Evolutionary conservation across 2,329 filamentous ascomycete genomes (phyloP).

Genomic region (Ceratocystis harringtonii): DNA sequence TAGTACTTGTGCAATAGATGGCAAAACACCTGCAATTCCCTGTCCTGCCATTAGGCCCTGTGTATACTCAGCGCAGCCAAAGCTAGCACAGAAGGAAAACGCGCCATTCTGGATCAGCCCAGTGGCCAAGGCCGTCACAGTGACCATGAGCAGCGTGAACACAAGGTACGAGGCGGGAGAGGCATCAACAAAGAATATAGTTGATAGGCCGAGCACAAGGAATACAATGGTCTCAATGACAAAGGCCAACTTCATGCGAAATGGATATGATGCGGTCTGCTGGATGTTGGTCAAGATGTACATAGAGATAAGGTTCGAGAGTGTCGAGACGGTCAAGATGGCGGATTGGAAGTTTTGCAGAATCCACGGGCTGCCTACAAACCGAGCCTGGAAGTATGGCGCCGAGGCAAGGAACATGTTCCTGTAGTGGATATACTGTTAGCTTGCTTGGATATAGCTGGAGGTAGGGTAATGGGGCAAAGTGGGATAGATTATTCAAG

Average conservation of each 20-base stretch:
- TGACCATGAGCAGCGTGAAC: constrained; percentile 72
- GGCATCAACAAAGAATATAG: constrained; percentile 47
- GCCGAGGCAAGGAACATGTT: constrained; percentile 97
- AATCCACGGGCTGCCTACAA: constrained; percentile 55
- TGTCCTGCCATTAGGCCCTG: constrained; percentile 95
- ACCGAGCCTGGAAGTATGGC: constrained; percentile 80
- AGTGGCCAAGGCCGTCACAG: constrained; percentile 61
- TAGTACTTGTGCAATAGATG: constrained; percentile 71
- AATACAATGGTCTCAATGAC: constrained; percentile 66
- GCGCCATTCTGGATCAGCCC: constrained; percentile 86
- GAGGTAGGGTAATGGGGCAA: not conserved
- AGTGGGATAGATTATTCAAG: constrained; percentile 15
- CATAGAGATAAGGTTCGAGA: constrained; percentile 66
- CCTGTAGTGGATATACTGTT: constrained; percentile 33
- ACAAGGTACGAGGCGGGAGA: constrained; percentile 55
- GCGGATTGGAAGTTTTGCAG: constrained; percentile 74
- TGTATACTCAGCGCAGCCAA: constrained; percentile 75
- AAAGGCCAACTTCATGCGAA: constrained; percentile 65
- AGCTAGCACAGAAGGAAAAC: constrained; percentile 79
- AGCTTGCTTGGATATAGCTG: not conserved
- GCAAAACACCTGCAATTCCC: constrained; percentile 78
- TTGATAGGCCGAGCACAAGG: constrained; percentile 64
- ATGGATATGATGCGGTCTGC: constrained; percentile 69
- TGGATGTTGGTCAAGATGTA: constrained; percentile 68
- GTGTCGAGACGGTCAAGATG: constrained; percentile 71